Evolutionary conservation across 2,329 filamentous ascomycete species (phyloP), one percentile per base, ranked within the genome.

Genomic region (Juglanconis oblonga): DNA sequence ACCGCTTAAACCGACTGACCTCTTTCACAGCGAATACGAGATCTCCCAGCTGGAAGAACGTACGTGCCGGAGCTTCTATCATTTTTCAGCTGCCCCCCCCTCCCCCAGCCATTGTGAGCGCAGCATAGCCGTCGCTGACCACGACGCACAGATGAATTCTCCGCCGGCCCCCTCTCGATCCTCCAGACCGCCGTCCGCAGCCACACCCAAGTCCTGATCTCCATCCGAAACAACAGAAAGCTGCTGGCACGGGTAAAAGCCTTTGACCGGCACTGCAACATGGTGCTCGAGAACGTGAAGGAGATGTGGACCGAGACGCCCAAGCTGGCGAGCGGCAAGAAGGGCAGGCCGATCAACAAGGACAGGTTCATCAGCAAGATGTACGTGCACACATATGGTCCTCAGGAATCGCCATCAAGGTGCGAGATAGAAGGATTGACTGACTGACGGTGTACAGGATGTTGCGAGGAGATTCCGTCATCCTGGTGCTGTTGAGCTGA

Each of bases 301-400:
- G 95, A 99, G 80, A 98, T 99, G 94, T 99, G 95, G 95, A 97
- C 93, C 9, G 95, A 99, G 79, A 95, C 90, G 58, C 92, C 94
- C 52, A 81, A 87, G 63, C 83, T 91, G 71, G 87, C 90, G 29
- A 89, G 88, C 66, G 94, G 94, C 66, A 95, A 94, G 81, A 93
- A 92, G 79, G 93, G 93, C 58, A 82, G 89, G 70, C 87, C 90
- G 49, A 91, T 98, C 64, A 99, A 99, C 81, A 97, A 98, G 86
- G 95, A 99, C 77, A 84, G 95, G 47, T 97, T 97, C 77, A 95
- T 98, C 71, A 96, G 91, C 83, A 97, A 97, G 81, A 94, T 97
- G 93, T 93, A 74, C 67, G 87, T 84, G 32, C 14, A 14, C 10
- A 44, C 40, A n/a, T 24, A 24, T 24, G 2, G 17, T 24, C 17